A percentile compares a stretch with the other conserved stretches of the same genome.
Evolutionary conservation across 148 eudicot genomes (phyloP).

Genomic region (Gaultheria prostrata): DNA sequence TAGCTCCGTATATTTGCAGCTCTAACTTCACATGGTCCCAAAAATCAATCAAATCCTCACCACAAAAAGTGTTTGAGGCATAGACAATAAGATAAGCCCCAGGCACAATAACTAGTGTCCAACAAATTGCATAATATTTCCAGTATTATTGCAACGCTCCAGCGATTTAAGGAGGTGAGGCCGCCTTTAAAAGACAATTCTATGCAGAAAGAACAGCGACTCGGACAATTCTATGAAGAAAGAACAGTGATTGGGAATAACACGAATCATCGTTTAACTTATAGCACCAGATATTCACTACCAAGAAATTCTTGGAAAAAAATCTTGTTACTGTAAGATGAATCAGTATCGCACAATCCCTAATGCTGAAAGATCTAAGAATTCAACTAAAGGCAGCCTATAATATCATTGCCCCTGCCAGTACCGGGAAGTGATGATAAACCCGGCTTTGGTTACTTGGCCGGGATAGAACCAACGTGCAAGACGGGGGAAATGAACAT

Average conservation of each 20-base stretch:
- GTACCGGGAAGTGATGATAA: too few relatives aligned
- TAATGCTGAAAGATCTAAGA: background rate
- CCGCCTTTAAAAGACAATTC: background rate
- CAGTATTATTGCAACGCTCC: background rate
- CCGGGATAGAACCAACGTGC: too few relatives aligned
- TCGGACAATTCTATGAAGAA: background rate
- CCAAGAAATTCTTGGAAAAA: background rate
- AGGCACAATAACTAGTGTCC: background rate
- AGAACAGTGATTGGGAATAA: background rate
- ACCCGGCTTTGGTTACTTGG: too few relatives aligned
- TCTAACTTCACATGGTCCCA: constrained; percentile 2
- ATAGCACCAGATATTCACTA: background rate
- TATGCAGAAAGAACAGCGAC: too few relatives aligned
- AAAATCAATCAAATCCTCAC: background rate
- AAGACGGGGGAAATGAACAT: background rate
- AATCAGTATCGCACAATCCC: background rate
- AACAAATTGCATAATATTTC: background rate
- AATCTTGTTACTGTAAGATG: too few relatives aligned
- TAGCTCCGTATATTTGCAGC: too few relatives aligned
- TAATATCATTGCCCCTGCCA: too few relatives aligned
- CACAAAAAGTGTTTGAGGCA: constrained; percentile 5
- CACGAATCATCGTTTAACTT: too few relatives aligned
- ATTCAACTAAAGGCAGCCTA: too few relatives aligned
- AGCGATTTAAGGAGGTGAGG: background rate
- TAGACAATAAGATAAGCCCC: background rate